phyloP scores from a whole-genome alignment of 2,329 filamentous ascomycete species.

The Aspergillus spinulosporus region DNA sequence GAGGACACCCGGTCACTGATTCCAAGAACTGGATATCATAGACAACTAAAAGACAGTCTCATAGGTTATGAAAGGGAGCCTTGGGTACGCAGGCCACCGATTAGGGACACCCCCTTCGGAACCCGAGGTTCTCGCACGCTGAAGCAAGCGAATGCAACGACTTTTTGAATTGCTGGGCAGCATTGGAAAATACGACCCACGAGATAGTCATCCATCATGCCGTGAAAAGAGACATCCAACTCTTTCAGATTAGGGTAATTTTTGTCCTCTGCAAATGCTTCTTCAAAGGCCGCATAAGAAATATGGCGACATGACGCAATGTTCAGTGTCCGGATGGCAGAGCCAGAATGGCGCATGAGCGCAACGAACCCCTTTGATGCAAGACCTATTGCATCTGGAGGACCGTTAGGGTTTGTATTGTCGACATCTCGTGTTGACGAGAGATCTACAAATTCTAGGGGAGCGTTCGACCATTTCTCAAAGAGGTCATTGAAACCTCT shows the following conservation, averaged over 20 bases:
- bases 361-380: constrained; percentile 74
- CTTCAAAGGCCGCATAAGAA: constrained; percentile 67
- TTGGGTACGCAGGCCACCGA: constrained; percentile 60
- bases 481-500: constrained; percentile 72
- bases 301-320: constrained; percentile 86
- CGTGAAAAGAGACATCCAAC: constrained; percentile 72
- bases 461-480: constrained; percentile 70
- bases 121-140: constrained; percentile 58
- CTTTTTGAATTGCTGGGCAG: constrained; percentile 52
- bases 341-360: constrained; percentile 80
- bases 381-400: constrained; percentile 66
- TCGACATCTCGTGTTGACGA: constrained; percentile 77
- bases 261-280: constrained; percentile 65
- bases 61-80: constrained; percentile 38
- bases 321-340: constrained; percentile 65
- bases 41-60: too few species aligned
- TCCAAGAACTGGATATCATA: too few species aligned
- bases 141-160: constrained; percentile 65
- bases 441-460: constrained; percentile 70
- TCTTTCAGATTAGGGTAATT: constrained; percentile 68
- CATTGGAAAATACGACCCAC: constrained; percentile 46
- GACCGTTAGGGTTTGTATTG: constrained; percentile 64
- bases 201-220: constrained; percentile 47
- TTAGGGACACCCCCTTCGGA: constrained; percentile 58
- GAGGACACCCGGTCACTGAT: too few species aligned